Conservation (phyloP, 106 monocot genomes). For the Allium fistulosum region DNA sequence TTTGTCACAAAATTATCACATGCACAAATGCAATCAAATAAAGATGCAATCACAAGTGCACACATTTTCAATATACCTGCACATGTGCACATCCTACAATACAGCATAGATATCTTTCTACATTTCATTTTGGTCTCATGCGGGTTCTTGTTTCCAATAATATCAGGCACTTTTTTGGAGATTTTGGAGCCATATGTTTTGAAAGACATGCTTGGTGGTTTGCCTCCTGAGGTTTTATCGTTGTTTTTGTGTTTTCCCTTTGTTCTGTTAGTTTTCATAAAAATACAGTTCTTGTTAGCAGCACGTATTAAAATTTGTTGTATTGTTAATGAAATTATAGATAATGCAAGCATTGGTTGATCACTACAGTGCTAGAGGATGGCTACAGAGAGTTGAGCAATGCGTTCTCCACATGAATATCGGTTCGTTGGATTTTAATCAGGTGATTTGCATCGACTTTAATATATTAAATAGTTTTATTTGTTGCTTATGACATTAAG, state of each 20-base stretch:
- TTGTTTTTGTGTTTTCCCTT: background rate
- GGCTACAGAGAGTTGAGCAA: constrained; percentile 93
- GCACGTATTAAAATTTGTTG: too few species aligned
- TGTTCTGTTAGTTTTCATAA: background rate
- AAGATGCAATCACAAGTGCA: too few species aligned
- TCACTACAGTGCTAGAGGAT: constrained; percentile 83
- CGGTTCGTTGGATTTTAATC: constrained; percentile 98
- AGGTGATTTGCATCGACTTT: constrained; percentile 35
- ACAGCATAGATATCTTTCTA: too few species aligned
- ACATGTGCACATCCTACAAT: too few species aligned
- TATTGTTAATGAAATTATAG: constrained; percentile 13
- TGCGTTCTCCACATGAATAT: constrained; percentile 99
- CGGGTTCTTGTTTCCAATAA: background rate
- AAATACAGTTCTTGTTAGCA: too few species aligned
- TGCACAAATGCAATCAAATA: too few species aligned
- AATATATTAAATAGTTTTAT: background rate
- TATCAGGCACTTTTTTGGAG: constrained; percentile 84
- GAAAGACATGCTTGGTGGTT: constrained; percentile 87
- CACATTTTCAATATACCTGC: too few species aligned
- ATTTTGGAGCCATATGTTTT: constrained; percentile 96
- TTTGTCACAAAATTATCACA: too few species aligned
- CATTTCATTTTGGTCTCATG: background rate
- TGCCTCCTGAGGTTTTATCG: constrained; percentile 82
- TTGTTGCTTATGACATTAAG: background rate
- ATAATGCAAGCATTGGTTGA: constrained; percentile 99